phyloP scores from a whole-genome alignment of 176 grass and related monocot genomes.

The Juncus inflexus region DNA sequence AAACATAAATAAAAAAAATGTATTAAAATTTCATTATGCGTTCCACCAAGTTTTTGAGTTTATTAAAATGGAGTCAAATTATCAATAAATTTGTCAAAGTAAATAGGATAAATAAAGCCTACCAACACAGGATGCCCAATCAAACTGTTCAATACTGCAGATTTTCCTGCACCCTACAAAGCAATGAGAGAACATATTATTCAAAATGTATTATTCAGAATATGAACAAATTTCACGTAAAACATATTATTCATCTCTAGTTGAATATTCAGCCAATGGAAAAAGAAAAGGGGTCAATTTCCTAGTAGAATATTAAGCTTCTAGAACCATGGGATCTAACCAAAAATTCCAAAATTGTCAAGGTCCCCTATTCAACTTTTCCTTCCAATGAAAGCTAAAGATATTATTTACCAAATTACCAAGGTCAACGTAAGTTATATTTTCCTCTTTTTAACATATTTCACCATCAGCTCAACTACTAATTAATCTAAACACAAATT shows the following conservation, averaged over 20 bases:
- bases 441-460: not conserved
- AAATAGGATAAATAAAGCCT: constrained; percentile 20
- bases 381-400: too few relatives aligned
- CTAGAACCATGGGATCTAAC: not conserved
- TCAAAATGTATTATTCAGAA: not conserved
- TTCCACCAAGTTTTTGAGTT: constrained; percentile 6
- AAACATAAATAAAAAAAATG: constrained; percentile 10
- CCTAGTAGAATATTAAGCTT: too few relatives aligned
- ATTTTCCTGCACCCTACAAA: constrained; percentile 87
- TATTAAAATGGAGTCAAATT: too few relatives aligned
- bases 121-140: constrained; percentile 96
- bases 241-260: too few relatives aligned
- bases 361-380: not conserved
- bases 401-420: not conserved
- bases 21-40: not conserved
- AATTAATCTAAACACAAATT: too few relatives aligned
- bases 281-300: too few relatives aligned
- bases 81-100: not conserved
- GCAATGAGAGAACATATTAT: not conserved
- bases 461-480: too few relatives aligned
- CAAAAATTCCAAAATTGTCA: not conserved
- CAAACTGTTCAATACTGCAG: constrained; percentile 86
- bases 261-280: too few relatives aligned
- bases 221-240: not conserved
- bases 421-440: not conserved